Conservation (phyloP, 2,329 filamentous ascomycete genomes). For the Elsinoe australis region DNA sequence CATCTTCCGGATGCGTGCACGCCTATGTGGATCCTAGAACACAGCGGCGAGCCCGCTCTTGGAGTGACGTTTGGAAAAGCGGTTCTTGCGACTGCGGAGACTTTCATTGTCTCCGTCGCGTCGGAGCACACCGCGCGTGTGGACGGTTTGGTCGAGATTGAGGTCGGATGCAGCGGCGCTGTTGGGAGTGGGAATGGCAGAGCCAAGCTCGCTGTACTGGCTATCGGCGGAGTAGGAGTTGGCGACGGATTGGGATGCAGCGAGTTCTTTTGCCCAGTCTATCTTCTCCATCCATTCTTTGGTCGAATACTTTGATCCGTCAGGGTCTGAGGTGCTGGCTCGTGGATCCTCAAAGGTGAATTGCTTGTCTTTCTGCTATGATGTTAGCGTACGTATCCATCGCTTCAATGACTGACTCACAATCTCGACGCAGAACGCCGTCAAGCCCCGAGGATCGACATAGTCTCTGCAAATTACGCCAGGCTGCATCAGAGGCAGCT, state of each 20-base stretch:
- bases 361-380: conserved; percentile 68
- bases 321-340: conserved; percentile 55
- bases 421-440: conserved; percentile 84
- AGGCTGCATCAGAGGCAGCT: conserved; percentile 71
- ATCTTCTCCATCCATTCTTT: conserved; percentile 90
- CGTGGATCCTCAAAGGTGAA: conserved; percentile 94
- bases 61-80: conserved; percentile 86
- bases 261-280: conserved; percentile 78
- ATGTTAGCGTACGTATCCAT: conserved; percentile 19
- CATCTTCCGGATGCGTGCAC: conserved; percentile 1
- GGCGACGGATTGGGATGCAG: conserved; percentile 60
- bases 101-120: conserved; percentile 40
- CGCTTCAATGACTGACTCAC: conserved; percentile 51
- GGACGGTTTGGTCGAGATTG: conserved; percentile 32
- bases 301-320: conserved; percentile 59
- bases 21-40: conserved; percentile 48
- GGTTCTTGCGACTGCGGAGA: conserved; percentile 49
- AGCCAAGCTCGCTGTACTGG: conserved; percentile 37
- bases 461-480: conserved; percentile 74
- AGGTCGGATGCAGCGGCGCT: conserved; percentile 60
- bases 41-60: conserved; percentile 89
- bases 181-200: conserved; percentile 64
- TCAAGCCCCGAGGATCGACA: conserved; percentile 77
- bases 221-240: conserved; percentile 56
- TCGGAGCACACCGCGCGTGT: conserved; percentile 44